Evolutionary conservation across 306 rosid genomes (phyloP).

Genomic region (Corylus americana): DNA sequence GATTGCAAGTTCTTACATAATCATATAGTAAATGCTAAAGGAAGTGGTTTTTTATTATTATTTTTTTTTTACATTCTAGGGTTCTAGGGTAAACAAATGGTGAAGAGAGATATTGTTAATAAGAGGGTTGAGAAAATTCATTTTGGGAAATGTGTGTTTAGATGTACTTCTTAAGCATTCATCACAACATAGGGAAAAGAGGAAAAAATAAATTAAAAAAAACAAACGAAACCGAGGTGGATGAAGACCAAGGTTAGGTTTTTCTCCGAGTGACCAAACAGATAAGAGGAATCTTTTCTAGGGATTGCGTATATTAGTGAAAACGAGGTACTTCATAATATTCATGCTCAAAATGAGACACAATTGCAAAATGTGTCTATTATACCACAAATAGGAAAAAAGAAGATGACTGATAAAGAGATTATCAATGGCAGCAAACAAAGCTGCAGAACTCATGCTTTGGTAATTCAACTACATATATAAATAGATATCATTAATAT

Average conservation of each 20-base stretch:
- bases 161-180: background rate
- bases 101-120: background rate
- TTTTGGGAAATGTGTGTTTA: background rate
- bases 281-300: background rate
- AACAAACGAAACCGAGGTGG: background rate
- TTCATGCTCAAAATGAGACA: background rate
- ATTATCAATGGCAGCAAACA: background rate
- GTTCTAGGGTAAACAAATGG: background rate
- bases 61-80: background rate
- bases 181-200: background rate
- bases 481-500: background rate
- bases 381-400: background rate
- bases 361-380: background rate
- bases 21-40: background rate
- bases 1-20: background rate
- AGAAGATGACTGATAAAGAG: background rate
- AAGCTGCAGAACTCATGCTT: background rate
- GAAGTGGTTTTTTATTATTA: background rate
- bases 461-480: background rate
- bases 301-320: conserved; percentile 7
- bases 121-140: background rate
- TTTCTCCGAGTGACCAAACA: background rate
- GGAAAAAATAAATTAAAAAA: background rate
- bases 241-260: conserved; percentile 6
- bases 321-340: background rate